These are phyloP conservation scores for Botrytis deweyae DNA, from an alignment of 2,329 filamentous ascomycete species.

Conservation along the genomic window DNA sequence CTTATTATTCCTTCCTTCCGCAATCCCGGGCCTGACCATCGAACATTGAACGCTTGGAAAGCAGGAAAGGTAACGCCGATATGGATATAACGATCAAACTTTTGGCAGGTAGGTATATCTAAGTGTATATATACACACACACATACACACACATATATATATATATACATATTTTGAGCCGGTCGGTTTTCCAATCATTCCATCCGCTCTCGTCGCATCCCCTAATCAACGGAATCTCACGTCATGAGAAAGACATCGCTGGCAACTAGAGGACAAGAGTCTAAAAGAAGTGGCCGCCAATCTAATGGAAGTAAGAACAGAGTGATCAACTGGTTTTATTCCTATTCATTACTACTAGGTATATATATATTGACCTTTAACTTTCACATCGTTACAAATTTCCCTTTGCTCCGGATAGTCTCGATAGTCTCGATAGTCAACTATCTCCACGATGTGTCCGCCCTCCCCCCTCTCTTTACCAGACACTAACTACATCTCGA, in stretches of 20 bases:
- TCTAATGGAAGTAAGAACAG: neutral
- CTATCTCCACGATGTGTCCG: neutral
- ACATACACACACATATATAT: too few species aligned
- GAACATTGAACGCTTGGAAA: neutral
- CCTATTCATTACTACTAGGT: neutral
- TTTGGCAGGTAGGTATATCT: too few species aligned
- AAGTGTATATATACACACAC: too few species aligned
- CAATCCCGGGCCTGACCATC: neutral
- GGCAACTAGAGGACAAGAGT: neutral
- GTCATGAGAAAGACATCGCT: neutral
- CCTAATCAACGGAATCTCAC: neutral
- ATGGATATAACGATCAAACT: too few species aligned
- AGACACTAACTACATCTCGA: neutral
- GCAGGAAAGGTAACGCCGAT: neutral
- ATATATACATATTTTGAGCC: too few species aligned
- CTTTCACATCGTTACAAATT: neutral
- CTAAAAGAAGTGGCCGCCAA: neutral
- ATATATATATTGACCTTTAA: neutral
- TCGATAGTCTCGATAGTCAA: neutral
- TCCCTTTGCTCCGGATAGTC: neutral
- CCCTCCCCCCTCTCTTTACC: neutral
- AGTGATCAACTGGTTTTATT: neutral
- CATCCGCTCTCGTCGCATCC: neutral
- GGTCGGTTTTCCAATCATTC: neutral
- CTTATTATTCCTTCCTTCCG: slow-evolving; percentile 10